Percentiles rank a stretch among this genome's conserved stretches.
Conservation (phyloP, 2,329 filamentous ascomycete genomes). For the Aspergillus quadricinctus region DNA sequence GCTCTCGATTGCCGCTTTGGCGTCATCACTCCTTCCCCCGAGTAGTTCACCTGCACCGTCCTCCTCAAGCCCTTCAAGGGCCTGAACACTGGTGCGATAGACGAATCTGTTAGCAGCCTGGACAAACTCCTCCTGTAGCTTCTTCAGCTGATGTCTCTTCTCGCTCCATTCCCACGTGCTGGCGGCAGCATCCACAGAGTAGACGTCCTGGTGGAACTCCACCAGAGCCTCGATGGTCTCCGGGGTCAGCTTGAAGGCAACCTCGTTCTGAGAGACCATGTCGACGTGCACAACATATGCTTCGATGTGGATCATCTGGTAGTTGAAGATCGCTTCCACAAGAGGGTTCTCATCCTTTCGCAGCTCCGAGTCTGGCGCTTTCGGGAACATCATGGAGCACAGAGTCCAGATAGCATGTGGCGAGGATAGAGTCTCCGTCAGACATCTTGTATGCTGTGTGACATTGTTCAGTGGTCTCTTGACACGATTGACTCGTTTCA, state of each 20-base stretch:
- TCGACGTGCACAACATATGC: conserved; percentile 98
- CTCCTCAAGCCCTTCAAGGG: conserved; percentile 92
- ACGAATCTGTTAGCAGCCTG: conserved; percentile 97
- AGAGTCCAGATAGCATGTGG: conserved; percentile 91
- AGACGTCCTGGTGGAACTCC: conserved; percentile 94
- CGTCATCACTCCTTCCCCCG: conserved; percentile 85
- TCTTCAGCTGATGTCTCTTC: conserved; percentile 94
- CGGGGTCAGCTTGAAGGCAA: conserved; percentile 93
- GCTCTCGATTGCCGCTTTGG: conserved; percentile 78
- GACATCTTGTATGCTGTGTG: conserved; percentile 88
- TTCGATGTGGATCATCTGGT: conserved; percentile 87
- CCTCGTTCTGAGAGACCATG: conserved; percentile 96
- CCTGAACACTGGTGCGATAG: conserved; percentile 81
- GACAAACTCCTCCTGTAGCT: conserved; percentile 92
- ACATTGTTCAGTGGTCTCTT: conserved; percentile 98
- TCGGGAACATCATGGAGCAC: conserved; percentile 86
- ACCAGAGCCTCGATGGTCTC: conserved; percentile 92
- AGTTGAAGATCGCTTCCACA: conserved; percentile 85
- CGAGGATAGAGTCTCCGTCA: conserved; percentile 90
- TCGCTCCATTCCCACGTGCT: conserved; percentile 93
- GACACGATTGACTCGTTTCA: conserved; percentile 94
- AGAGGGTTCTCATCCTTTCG: conserved; percentile 76
- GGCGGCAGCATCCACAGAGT: conserved; percentile 84
- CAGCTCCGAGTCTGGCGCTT: conserved; percentile 80
- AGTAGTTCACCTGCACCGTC: conserved; percentile 92